A percentile compares a stretch with the other conserved stretches of the same genome.
Evolutionary conservation across 805 yeast species (phyloP).

Genomic region (Yarrowia osloensis): DNA sequence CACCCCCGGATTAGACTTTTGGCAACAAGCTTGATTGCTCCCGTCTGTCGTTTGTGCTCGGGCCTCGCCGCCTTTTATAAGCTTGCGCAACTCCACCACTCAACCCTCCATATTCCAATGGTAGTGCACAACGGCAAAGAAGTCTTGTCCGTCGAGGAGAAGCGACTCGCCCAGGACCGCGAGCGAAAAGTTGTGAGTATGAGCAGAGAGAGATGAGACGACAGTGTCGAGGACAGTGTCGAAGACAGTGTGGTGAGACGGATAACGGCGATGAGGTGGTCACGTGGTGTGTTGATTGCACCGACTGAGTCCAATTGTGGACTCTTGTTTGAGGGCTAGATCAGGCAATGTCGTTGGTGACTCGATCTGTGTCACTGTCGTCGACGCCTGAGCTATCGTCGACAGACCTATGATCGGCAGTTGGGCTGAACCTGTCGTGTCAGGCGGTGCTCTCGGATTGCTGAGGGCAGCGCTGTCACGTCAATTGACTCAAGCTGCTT

Average conservation of each 20-base stretch:
- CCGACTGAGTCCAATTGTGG: no score
- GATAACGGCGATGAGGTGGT: no score
- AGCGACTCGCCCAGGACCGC: constrained; percentile 48
- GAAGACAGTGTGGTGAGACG: not conserved
- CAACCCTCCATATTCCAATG: constrained; percentile 31
- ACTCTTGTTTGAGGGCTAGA: no score
- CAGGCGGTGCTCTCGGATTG: no score
- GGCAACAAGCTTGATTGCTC: constrained; percentile 8
- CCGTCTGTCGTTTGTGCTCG: not conserved
- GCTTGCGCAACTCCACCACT: not conserved
- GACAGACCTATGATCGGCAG: not conserved
- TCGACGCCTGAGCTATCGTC: no score
- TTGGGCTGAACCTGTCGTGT: no score
- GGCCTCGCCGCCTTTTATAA: not conserved
- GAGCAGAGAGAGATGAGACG: no score
- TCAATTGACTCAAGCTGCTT: not conserved
- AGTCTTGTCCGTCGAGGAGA: constrained; percentile 44
- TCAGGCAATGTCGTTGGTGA: no score
- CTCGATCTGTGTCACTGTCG: no score
- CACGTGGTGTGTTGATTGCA: no score
- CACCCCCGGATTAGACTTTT: not conserved
- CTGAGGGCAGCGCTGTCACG: no score
- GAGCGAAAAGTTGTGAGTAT: constrained; percentile 37
- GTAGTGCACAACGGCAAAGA: constrained; percentile 36
- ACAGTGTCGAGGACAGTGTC: not conserved